These are phyloP conservation scores for Fraxinus pennsylvanica DNA, from an alignment of 257 asterid species.

Conservation along the genomic window DNA sequence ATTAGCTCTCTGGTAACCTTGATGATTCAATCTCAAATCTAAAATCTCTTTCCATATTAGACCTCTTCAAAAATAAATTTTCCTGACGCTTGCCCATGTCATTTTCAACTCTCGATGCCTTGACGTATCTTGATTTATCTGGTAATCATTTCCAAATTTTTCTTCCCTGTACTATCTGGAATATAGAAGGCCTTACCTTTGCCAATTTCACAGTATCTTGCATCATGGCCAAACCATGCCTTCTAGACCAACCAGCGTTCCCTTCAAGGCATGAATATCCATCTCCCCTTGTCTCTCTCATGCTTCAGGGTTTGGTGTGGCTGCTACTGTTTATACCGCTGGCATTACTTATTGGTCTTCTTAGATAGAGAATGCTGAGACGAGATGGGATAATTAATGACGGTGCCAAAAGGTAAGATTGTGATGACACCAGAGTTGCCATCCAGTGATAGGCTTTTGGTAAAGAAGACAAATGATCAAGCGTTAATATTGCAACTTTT, in stretches of 20 bases:
- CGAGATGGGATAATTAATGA: conserved; percentile 28
- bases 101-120: conserved; percentile 52
- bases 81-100: conserved; percentile 54
- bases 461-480: conserved; percentile 59
- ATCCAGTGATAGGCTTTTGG: conserved; percentile 43
- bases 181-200: conserved; percentile 51
- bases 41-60: conserved; percentile 57
- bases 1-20: conserved; percentile 49
- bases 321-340: conserved; percentile 36
- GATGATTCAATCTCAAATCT: conserved; percentile 51
- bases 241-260: conserved; percentile 24
- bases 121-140: conserved; percentile 78
- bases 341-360: conserved; percentile 35
- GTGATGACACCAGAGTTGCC: conserved; percentile 37
- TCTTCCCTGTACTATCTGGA: conserved; percentile 70
- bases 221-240: conserved; percentile 35
- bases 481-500: conserved; percentile 78
- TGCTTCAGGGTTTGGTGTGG: conserved; percentile 31
- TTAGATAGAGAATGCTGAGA: conserved; percentile 38
- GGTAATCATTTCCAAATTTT: conserved; percentile 46
- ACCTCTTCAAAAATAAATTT: conserved; percentile 61
- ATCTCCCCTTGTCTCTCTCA: conserved; percentile 27
- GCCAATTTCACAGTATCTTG: conserved; percentile 65
- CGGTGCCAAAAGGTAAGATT: conserved; percentile 34
- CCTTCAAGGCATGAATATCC: conserved; percentile 15